Conservation (phyloP, 192 early-diverging fungal genomes). For the Podochytrium sp. region DNA sequence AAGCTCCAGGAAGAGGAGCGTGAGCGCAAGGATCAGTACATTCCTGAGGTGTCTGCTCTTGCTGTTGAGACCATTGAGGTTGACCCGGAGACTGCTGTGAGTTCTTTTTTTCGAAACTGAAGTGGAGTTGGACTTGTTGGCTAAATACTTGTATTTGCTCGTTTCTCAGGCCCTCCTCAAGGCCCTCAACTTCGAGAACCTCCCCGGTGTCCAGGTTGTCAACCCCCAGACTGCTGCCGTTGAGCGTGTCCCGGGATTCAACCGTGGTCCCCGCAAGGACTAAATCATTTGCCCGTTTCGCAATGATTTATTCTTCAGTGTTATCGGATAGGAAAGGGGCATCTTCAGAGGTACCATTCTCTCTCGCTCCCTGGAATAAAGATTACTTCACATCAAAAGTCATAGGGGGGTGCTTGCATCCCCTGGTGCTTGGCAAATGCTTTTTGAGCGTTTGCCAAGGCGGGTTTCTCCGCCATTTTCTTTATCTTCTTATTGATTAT, state of each 20-base stretch:
- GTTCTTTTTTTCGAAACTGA: background rate
- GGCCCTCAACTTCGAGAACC: slow-evolving; percentile 92
- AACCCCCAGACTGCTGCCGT: slow-evolving; percentile 33
- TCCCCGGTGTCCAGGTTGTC: slow-evolving; percentile 79
- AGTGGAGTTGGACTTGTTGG: background rate
- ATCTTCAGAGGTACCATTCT: no score
- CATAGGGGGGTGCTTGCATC: no score
- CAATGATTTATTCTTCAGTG: no score
- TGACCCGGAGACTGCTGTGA: slow-evolving; percentile 89
- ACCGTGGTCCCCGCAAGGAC: slow-evolving; percentile 30
- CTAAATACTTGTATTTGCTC: slow-evolving; percentile 25
- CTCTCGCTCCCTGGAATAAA: no score
- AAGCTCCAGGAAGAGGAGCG: slow-evolving; percentile 99
- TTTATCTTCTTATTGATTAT: no score
- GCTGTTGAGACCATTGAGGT: slow-evolving; percentile 89
- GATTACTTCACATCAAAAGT: no score
- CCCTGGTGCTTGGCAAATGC: no score
- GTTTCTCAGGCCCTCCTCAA: slow-evolving; percentile 83
- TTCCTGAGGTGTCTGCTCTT: slow-evolving; percentile 97
- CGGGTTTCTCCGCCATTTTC: no score
- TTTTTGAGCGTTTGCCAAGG: no score
- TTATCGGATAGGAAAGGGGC: no score
- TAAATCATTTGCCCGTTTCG: slow-evolving; percentile 3
- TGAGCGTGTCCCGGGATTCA: slow-evolving; percentile 43
- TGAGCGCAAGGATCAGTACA: slow-evolving; percentile 99